phyloP scores from a whole-genome alignment of 768 basidiomycete genomes.

The Mrakia blollopis region DNA sequence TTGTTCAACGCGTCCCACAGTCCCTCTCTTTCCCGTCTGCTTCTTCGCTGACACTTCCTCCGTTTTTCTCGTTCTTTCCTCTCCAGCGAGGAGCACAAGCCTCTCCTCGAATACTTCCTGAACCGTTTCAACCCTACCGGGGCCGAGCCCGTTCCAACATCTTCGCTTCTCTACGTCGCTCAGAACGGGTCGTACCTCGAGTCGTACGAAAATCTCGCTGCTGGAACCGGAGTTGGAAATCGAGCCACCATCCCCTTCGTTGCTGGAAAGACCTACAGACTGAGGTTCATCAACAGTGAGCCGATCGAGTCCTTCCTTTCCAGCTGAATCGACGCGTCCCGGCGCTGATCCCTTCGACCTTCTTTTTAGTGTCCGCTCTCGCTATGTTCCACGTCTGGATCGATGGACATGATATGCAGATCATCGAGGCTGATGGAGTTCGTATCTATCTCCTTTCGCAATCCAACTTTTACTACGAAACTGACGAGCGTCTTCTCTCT shows the following conservation, averaged over 20 bases:
- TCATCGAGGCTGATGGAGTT: slow-evolving; percentile 44
- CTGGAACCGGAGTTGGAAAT: slow-evolving; percentile 64
- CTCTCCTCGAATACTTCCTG: slow-evolving; percentile 13
- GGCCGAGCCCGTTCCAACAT: slow-evolving; percentile 86
- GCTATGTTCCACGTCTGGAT: slow-evolving; percentile 45
- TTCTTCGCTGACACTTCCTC: no score
- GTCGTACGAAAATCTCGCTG: slow-evolving; percentile 51
- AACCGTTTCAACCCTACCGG: slow-evolving; percentile 46
- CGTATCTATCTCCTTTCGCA: not conserved
- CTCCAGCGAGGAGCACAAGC: slow-evolving; percentile 1
- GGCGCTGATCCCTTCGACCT: no score
- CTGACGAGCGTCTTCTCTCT: not conserved
- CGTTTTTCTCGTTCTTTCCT: no score
- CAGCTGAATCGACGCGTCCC: not conserved
- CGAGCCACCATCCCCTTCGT: slow-evolving; percentile 78
- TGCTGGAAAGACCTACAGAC: slow-evolving; percentile 82
- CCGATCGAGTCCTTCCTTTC: no score
- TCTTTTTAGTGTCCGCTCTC: slow-evolving; percentile 21
- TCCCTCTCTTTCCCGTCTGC: no score
- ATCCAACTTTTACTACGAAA: not conserved
- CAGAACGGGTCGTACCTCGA: slow-evolving; percentile 65
- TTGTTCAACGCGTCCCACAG: no score
- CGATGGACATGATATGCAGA: slow-evolving; percentile 47
- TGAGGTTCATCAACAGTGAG: slow-evolving; percentile 71
- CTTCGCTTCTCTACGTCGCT: slow-evolving; percentile 76